Base-by-base conservation (phyloP, 768 basidiomycete species). In the Tylopilus rubrobrunneus region DNA sequence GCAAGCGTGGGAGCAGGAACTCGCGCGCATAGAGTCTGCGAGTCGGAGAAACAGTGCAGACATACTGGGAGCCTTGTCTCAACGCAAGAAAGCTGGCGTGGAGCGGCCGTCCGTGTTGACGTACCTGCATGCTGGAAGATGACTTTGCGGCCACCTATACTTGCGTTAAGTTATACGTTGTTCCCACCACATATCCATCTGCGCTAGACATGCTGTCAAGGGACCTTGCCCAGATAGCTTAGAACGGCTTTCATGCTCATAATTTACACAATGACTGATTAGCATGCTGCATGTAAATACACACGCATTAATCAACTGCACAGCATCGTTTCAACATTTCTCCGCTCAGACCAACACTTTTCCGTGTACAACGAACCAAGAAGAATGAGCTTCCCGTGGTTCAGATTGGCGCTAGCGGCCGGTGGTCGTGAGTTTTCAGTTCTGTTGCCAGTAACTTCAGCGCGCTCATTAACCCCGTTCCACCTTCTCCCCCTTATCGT, bases 1-100 rank as follows among this genome's bases (percentile, higher is more conserved):
- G 64, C 73, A 76, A 51, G 89, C 84, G 58, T 92, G 89, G 89
- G 89, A 91, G 68, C 83, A 81, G 66, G 87, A 90, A 73, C 76
- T 89, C 43, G 82, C 77, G 55, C 77, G 80, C 56, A 88, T 90
- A 59, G 88, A 89, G 70, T 71, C 75, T 60, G 73, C 73, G 68
- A 86, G 82, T 69, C 79, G 78, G 50, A 67, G 72, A 52, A 73
- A 67, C 49, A 78, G 71, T 45, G 67, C 62, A 19, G 66, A 67
- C 45, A 74, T 78, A 67, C 53, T 74, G 19, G 69, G 67, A n/a
- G 60, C 70, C 36, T 45, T 56, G 48, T 61, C 66, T 9, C 66
- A 59, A 41, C 65, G 67, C 47, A 70, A 62, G 65, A 66, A 67
- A 54, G 39, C 46, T 46, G 43, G 63, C 48, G 49, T 47, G 31